Conservation (phyloP, 2,329 filamentous ascomycete genomes). For the Diaporthe sp. region DNA sequence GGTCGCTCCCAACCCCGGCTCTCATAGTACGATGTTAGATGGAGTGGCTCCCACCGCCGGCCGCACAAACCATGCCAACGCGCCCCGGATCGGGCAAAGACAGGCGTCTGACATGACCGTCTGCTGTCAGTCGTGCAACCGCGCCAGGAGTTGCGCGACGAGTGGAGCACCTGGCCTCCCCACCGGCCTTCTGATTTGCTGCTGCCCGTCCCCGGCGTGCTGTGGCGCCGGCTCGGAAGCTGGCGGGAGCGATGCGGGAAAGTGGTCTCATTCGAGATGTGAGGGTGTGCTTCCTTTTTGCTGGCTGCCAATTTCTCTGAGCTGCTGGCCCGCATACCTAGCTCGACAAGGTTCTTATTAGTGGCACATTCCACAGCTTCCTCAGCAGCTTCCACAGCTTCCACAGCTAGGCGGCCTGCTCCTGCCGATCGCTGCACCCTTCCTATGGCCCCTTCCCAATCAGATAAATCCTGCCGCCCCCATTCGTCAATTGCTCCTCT, state of each 20-base stretch:
- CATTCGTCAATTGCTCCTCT: slow-evolving; percentile 9
- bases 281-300: background rate
- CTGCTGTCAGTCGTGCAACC: slow-evolving; percentile 41
- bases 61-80: slow-evolving; percentile 1
- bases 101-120: slow-evolving; percentile 33
- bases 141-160: slow-evolving; percentile 31
- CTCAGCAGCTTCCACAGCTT: slow-evolving; percentile 1
- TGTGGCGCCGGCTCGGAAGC: slow-evolving; percentile 31
- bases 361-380: slow-evolving; percentile 5
- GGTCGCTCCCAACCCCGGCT: background rate
- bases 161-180: slow-evolving; percentile 16
- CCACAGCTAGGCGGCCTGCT: background rate
- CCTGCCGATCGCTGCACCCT: background rate
- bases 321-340: background rate
- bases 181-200: slow-evolving; percentile 24
- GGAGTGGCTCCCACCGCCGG: background rate
- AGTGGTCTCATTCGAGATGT: slow-evolving; percentile 18
- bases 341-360: background rate
- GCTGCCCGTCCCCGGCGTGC: background rate
- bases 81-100: slow-evolving; percentile 32
- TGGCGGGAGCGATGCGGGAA: slow-evolving; percentile 22
- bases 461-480: slow-evolving; percentile 20
- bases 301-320: background rate
- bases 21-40: slow-evolving; percentile 28
- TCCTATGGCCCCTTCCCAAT: background rate